Evolutionary conservation across 2,329 filamentous ascomycete species (phyloP), one percentile per base, ranked within the genome.

Genomic region (Arthrobotrys pseudoclavata): DNA sequence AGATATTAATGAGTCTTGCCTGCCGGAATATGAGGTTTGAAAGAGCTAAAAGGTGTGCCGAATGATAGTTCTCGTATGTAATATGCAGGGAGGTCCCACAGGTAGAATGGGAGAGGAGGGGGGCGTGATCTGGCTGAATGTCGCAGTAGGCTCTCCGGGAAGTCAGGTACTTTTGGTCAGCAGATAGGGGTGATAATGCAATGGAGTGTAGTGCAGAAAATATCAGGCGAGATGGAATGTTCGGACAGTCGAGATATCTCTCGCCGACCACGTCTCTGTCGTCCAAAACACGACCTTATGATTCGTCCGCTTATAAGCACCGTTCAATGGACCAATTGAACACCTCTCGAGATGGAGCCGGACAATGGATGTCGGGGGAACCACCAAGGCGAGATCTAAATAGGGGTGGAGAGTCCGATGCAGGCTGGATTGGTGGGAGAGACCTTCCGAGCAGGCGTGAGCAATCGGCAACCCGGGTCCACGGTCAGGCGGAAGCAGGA

Each of bases 11-110:
- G 67, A 50, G 50, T 69, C 45, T 68, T 47, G 69, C 69, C 69
- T 62, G 69, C 69, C 61, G 40, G 69, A 74, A 67, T 74, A 55
- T 45, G 69, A 74, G 69, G 42, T 60, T 24, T 74, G 53, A 47
- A 42, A 31, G 69, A 57, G 47, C 48, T 26, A 26, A 37, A 48
- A 50, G 34, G 61, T 62, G 67, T 50, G 34, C 52, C 64, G 53
- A 57, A 26, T 69, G 60, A 68, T 31, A 31, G 55, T 22, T 57
- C 40, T 64, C 50, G 52, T 50, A 50, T 50, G 47, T 50, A 60
- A 77, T 67, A 71, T 77, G 74, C 74, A 71, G 74, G 74, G 67
- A 66, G 67, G 57, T 68, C 62, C 61, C 67, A 55, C 74, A 77
- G 60, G 74, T 71, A 48, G 74, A 70, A 67, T 67, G 74, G 70